Evolutionary conservation across 352 stramenopile genomes (phyloP), one percentile per base, ranked within the genome.

Genomic region (Globisporangium splendens): DNA sequence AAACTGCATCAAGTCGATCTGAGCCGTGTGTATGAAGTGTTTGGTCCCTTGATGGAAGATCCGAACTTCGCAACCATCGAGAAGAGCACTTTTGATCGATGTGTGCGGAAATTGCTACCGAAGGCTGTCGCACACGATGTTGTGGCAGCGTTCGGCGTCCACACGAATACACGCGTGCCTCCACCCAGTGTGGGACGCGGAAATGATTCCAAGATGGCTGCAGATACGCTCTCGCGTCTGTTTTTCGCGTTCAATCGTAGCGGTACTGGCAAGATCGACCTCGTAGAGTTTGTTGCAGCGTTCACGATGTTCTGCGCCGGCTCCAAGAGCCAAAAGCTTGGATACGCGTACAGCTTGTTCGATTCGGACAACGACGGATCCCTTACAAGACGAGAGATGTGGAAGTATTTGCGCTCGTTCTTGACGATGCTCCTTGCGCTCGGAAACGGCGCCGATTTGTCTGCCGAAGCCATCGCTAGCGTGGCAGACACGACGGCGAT

Each of bases 291-390:
- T 22, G 89, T 98, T 54, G 96, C 90, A 31, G 94, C 93, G 17
- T 89, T 98, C 48, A 95, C 88, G 5, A 81, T 99, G 7, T 88
- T 99, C 22, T 98, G 85, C 50, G 90, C 83, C 3, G 96, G 95
- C 3, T 98, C 94, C 24, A 99, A 99, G 66, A 98, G 91, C 54
- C 89, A 94, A 41, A 99, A 99, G 56, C 79, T 99, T 0, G 88
- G 86, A 7, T 96, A 96, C 49, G 83, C 86, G 1, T 97, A 90
- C 57, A 74, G 74, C 11, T 49, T 96, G n/a, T 98, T 98, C 63
- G 95, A 98, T 61, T 71, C 80, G 28, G 88, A 98, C 63, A 81
- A 84, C 65, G 82, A 97, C 59, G 89, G 92, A 7, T 83, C 82
- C 14, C 70, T 99, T n/a, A 95, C 86, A 12, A 75, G 82, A n/a